These are phyloP conservation scores for Yamadazyma endophytica DNA, from an alignment of 805 yeast genomes.

Conservation along the genomic window DNA sequence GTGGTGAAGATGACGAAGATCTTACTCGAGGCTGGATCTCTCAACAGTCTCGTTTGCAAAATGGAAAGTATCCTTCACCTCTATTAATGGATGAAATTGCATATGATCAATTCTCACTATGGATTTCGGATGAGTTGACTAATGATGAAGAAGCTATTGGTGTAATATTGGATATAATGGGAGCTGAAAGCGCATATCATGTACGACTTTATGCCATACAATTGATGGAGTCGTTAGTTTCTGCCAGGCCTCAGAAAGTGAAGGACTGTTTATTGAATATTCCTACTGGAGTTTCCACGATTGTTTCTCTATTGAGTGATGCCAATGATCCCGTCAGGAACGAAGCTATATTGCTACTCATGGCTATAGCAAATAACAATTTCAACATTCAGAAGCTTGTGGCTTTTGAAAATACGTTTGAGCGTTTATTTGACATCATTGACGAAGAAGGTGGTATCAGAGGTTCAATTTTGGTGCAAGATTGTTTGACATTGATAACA, in stretches of 20 bases:
- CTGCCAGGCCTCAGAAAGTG: slow-evolving; percentile 69
- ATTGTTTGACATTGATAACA: slow-evolving; percentile 71
- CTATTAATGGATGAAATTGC: slow-evolving; percentile 49
- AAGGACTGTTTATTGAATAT: slow-evolving; percentile 68
- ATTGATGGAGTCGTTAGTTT: slow-evolving; percentile 74
- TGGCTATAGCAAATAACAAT: slow-evolving; percentile 77
- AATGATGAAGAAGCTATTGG: slow-evolving; percentile 38
- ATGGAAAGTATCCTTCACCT: slow-evolving; percentile 79
- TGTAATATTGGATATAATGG: slow-evolving; percentile 39
- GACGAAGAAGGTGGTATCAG: slow-evolving; percentile 85
- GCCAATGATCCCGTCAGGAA: slow-evolving; percentile 79
- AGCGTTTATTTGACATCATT: slow-evolving; percentile 71
- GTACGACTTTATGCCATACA: slow-evolving; percentile 78
- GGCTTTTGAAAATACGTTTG: slow-evolving; percentile 92
- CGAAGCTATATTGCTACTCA: slow-evolving; percentile 78
- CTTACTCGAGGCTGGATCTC: slow-evolving; percentile 68
- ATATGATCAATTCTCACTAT: slow-evolving; percentile 82
- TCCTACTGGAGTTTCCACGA: slow-evolving; percentile 75
- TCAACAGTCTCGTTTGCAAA: slow-evolving; percentile 66
- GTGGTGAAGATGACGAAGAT: slow-evolving; percentile 61
- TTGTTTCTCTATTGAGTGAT: slow-evolving; percentile 53
- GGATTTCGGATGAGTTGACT: slow-evolving; percentile 93
- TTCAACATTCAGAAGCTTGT: slow-evolving; percentile 87
- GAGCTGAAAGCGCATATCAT: slow-evolving; percentile 62
- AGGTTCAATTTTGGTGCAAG: slow-evolving; percentile 88